Evolutionary conservation across 2,329 filamentous ascomycete species (phyloP).

Genomic region (Ciborinia camelliae): DNA sequence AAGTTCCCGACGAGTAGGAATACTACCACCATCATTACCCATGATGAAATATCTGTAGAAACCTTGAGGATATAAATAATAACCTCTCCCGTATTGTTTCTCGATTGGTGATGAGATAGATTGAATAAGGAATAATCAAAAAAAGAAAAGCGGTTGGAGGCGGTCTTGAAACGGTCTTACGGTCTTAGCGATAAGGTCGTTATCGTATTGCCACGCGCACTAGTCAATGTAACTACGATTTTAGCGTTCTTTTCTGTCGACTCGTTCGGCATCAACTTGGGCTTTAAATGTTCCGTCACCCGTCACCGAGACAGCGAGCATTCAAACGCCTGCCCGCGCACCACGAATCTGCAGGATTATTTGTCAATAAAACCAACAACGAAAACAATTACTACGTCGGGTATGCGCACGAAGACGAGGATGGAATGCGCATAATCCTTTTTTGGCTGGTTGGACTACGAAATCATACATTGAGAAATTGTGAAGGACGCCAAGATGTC

Average conservation of each 20-base stretch:
- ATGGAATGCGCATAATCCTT: constrained; percentile 30
- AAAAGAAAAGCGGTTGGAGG: not conserved
- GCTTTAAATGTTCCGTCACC: too few species aligned
- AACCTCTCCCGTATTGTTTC: not conserved
- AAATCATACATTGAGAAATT: constrained; percentile 13
- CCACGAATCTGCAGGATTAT: not conserved
- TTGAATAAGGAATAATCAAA: too few species aligned
- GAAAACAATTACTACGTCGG: constrained; percentile 7
- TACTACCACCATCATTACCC: constrained; percentile 98
- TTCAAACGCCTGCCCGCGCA: not conserved
- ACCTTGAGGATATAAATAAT: not conserved
- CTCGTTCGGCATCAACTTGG: not conserved
- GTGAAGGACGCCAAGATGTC: constrained; percentile 35
- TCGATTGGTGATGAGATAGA: not conserved
- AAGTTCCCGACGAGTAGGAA: constrained; percentile 91
- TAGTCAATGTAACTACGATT: not conserved
- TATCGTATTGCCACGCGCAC: not conserved
- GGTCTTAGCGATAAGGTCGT: constrained; percentile 2
- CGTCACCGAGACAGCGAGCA: not conserved
- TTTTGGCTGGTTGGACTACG: constrained; percentile 23
- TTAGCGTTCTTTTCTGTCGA: constrained; percentile 1
- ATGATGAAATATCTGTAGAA: constrained; percentile 46
- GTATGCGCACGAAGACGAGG: constrained; percentile 29
- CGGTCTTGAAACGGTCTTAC: not conserved
- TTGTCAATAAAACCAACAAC: not conserved